phyloP scores from a whole-genome alignment of 2,329 filamentous ascomycete genomes.

The Calcarisporium arbuscula region DNA sequence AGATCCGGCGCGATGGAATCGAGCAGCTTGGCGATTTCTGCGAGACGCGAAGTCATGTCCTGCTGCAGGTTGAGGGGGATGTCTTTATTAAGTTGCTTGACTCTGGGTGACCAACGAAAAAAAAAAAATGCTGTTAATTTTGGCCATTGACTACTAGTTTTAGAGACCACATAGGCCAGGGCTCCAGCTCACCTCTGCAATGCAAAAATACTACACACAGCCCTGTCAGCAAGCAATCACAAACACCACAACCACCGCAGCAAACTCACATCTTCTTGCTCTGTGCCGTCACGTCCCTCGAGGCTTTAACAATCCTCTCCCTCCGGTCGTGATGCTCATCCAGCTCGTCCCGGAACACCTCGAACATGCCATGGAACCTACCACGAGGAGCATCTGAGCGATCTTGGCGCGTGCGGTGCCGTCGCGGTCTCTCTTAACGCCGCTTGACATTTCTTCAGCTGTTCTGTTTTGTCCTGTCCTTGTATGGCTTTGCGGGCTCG shows the following conservation, averaged over 20 bases:
- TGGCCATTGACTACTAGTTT: not conserved
- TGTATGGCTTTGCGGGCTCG: not conserved
- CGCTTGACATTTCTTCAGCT: slow-evolving; percentile 26
- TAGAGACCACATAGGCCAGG: no score
- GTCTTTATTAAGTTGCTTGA: slow-evolving; percentile 54
- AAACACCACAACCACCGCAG: no score
- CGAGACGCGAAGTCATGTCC: slow-evolving; percentile 63
- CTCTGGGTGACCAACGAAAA: slow-evolving; percentile 40
- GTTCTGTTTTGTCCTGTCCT: not conserved
- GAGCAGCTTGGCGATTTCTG: slow-evolving; percentile 66
- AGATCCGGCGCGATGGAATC: slow-evolving; percentile 64
- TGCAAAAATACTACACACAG: slow-evolving; percentile 27
- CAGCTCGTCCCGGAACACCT: slow-evolving; percentile 75
- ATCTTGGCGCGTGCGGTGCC: slow-evolving; percentile 40
- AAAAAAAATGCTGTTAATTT: slow-evolving; percentile 8
- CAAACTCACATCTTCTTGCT: slow-evolving; percentile 90
- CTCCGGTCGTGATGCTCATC: slow-evolving; percentile 92
- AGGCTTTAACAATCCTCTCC: slow-evolving; percentile 84
- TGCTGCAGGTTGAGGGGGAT: slow-evolving; percentile 64
- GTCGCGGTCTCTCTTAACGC: slow-evolving; percentile 48
- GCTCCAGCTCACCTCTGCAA: slow-evolving; percentile 28
- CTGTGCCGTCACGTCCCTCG: slow-evolving; percentile 83
- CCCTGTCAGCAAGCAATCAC: no score
- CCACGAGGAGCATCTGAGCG: slow-evolving; percentile 26
- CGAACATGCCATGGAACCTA: slow-evolving; percentile 69